These are phyloP conservation scores for Neofusicoccum cordaticola DNA, from an alignment of 2,329 filamentous ascomycete genomes.

Conservation along the genomic window DNA sequence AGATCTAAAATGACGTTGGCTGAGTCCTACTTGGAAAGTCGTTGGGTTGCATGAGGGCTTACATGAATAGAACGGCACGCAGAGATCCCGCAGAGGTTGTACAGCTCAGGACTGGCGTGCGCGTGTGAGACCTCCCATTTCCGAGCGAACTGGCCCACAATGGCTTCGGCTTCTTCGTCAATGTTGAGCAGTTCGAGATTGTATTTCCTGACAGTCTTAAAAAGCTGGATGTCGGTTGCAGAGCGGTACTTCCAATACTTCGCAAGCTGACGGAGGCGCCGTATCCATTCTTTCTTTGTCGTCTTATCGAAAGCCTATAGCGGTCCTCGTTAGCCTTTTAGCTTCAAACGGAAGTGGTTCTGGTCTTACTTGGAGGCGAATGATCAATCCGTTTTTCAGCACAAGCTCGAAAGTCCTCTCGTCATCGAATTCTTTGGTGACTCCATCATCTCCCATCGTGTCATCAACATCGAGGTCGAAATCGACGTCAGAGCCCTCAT, in stretches of 20 bases:
- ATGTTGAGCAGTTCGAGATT: conserved; percentile 62
- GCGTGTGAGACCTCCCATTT: conserved; percentile 68
- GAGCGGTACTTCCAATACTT: conserved; percentile 62
- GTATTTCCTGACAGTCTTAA: conserved; percentile 55
- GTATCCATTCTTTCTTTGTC: conserved; percentile 62
- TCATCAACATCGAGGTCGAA: conserved; percentile 51
- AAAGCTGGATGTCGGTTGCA: conserved; percentile 55
- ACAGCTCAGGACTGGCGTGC: conserved; percentile 61
- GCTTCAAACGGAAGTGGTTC: background rate
- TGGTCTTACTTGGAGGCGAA: conserved; percentile 54
- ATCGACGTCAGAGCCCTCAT: conserved; percentile 54
- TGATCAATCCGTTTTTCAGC: conserved; percentile 59
- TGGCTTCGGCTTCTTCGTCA: conserved; percentile 63
- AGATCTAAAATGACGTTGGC: conserved; percentile 39
- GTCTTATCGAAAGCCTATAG: conserved; percentile 50
- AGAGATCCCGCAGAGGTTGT: conserved; percentile 65
- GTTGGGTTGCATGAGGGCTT: background rate
- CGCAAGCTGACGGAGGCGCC: conserved; percentile 54
- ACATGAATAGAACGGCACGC: conserved; percentile 58
- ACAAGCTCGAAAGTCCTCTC: conserved; percentile 61
- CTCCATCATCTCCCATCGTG: conserved; percentile 51
- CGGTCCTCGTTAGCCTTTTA: background rate
- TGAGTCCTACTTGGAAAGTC: background rate
- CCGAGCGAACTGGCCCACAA: conserved; percentile 63
- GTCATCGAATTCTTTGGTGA: conserved; percentile 53